Conservation (phyloP, 2,329 filamentous ascomycete genomes). For the Microsporum canis region DNA sequence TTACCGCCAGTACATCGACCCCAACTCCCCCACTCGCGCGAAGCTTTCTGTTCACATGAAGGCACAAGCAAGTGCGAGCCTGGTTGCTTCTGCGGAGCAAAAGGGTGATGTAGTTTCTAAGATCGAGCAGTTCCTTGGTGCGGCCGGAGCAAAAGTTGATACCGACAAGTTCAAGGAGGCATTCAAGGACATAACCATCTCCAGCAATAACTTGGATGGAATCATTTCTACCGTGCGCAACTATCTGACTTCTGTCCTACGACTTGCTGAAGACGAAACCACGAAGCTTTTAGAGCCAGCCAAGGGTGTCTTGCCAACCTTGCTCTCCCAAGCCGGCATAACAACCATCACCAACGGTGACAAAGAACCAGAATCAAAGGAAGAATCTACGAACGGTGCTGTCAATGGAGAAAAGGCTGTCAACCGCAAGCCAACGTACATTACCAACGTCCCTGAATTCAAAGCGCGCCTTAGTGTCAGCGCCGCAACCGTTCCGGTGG, state of each 20-base stretch:
- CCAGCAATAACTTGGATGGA: conserved; percentile 37
- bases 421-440: conserved; percentile 43
- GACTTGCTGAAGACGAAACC: conserved; percentile 41
- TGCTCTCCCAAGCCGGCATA: conserved; percentile 39
- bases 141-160: conserved; percentile 38
- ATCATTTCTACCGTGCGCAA: conserved; percentile 42
- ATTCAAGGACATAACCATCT: conserved; percentile 38
- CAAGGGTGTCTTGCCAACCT: conserved; percentile 38
- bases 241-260: conserved; percentile 41
- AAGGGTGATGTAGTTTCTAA: conserved; percentile 32
- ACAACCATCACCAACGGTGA: conserved; percentile 31
- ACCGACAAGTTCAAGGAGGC: conserved; percentile 31
- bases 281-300: conserved; percentile 40
- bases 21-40: conserved; percentile 59
- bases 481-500: conserved; percentile 58
- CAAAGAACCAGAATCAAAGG: conserved; percentile 20
- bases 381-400: conserved; percentile 24
- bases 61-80: conserved; percentile 53
- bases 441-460: conserved; percentile 69
- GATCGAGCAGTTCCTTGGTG: conserved; percentile 37
- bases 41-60: conserved; percentile 76
- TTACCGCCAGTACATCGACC: conserved; percentile 63
- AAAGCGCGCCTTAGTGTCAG: conserved; percentile 66
- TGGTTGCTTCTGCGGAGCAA: conserved; percentile 19
- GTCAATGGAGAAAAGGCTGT: conserved; percentile 22